Base-by-base conservation (phyloP, 352 stramenopile genomes). In the Globisporangium lucens region DNA sequence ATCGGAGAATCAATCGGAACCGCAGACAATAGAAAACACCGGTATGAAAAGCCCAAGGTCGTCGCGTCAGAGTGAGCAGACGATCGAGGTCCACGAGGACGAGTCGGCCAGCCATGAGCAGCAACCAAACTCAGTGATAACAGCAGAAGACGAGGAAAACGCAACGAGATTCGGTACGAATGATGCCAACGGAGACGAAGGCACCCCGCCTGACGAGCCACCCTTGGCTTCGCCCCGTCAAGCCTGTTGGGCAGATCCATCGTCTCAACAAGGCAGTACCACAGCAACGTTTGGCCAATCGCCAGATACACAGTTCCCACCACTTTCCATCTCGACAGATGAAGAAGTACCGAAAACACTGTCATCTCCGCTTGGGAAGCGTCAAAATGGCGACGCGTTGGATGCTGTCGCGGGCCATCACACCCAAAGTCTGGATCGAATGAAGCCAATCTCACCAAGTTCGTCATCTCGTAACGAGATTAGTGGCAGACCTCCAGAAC, bases 181-280 rank as follows among this genome's bases (percentile, higher is more conserved):
- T 36, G 55, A 60, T n/a, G 2, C 22, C 0, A 47, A 1, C 27
- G 30, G 36, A 41, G 52, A 58, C 3, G 35, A 65, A 13, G 17
- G 35, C 17, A 27, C 8, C 0, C 9, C 24, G 24, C 30, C n/a
- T 49, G 38, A 30, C 9, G 38, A 24, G 6, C 1, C 27, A 29
- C 3, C 10, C 2, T 1, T 29, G 3, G 20, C 49, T 24, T 64
- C 66, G 20, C 52, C 66, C 35, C 52, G 53, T 15, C 60, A 67
- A 66, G 52, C 60, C 1, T 71, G 66, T 35, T 71, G 66, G 66
- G 9, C 15, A 22, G 60, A 70, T 4, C n/a, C 52, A 6, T 9
- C 56, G 3, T 36, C 51, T 33, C 20, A 43, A 29, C 20, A 49
- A 5, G n/a, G 41, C 15, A 15, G n/a, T 9, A 15, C 41, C 6